Base-by-base conservation (phyloP, 148 eudicot species). In the Diospyros lotus region DNA sequence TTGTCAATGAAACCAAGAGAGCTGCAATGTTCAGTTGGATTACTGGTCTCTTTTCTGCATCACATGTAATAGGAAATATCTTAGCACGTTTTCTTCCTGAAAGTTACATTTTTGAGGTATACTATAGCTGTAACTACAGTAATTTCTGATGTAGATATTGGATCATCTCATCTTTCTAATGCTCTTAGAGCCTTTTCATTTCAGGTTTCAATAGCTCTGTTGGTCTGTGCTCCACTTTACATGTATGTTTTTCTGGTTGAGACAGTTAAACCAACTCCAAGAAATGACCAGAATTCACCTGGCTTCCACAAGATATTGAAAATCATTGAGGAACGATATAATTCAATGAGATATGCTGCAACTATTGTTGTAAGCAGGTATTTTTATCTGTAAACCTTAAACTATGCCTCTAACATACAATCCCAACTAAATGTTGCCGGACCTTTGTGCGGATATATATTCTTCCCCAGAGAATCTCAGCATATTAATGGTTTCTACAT, bases 21-120 rank as follows among this genome's bases (percentile, higher is more conserved):
- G 90, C 94, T 52, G 91, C 93, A 71, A 86, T 84, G 68, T 91
- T 93, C 75, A 85, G 98, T 82, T 93, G 96, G 96, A 89, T 93
- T 68, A 90, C 93, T 0, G 98, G 98, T 66, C 79, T 93, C 59
- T 89, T 86, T 80, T 93, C 96, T 58, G 90, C 89, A 64, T 85
- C 98, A 18, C 98, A 91, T 80, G 92, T 89, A 10, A 13, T 93
- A 59, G 98, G 92, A 64, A 93, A 93, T 82, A 41, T 82, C 62
- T 80, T 93, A 43, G 98, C 96, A 52, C 92, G 96, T 69, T 88
- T 91, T 83, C 96, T 93, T 74, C 98, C 98, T 15, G 89, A 82
- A 81, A 69, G 64, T 50, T 89, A 86, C 85, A 93, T 89, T 80
- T 93, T 93, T 55, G 85, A 80, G 90, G 98, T 80, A 93, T 51